Percentiles rank a stretch among this genome's conserved stretches.
Conservation (phyloP, 2,329 filamentous ascomycete genomes). For the Colletotrichum destructivum region DNA sequence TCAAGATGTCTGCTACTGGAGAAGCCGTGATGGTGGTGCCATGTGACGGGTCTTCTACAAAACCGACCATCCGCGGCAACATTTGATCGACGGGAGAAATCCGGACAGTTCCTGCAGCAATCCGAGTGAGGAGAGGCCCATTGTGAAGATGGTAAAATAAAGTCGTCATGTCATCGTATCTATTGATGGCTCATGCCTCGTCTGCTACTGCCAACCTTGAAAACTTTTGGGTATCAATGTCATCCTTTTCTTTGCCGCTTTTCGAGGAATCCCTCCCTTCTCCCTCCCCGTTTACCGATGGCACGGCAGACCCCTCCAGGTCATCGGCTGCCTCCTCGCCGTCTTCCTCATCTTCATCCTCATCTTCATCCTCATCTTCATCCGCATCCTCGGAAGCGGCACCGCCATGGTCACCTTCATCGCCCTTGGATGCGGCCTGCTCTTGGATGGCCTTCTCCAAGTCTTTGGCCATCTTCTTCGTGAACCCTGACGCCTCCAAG, state of each 20-base stretch:
- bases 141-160: background rate
- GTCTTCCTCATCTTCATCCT: conserved; percentile 50
- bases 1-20: background rate
- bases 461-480: conserved; percentile 96
- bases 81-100: background rate
- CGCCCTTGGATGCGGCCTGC: conserved; percentile 70
- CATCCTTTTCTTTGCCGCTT: conserved; percentile 46
- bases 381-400: no score
- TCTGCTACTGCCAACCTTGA: conserved; percentile 38
- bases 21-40: background rate
- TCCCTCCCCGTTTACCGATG: conserved; percentile 37
- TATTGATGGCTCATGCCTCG: conserved; percentile 14
- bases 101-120: background rate
- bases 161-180: conserved; percentile 4
- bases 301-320: conserved; percentile 41
- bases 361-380: conserved; percentile 46
- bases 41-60: background rate
- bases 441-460: conserved; percentile 91
- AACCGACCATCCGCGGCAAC: background rate
- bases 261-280: conserved; percentile 39
- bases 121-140: no score
- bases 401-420: conserved; percentile 52
- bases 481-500: conserved; percentile 94
- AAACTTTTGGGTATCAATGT: conserved; percentile 42
- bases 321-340: conserved; percentile 48